Conservation (phyloP, 2,329 filamentous ascomycete genomes). For the Paramyrothecium roridum region DNA sequence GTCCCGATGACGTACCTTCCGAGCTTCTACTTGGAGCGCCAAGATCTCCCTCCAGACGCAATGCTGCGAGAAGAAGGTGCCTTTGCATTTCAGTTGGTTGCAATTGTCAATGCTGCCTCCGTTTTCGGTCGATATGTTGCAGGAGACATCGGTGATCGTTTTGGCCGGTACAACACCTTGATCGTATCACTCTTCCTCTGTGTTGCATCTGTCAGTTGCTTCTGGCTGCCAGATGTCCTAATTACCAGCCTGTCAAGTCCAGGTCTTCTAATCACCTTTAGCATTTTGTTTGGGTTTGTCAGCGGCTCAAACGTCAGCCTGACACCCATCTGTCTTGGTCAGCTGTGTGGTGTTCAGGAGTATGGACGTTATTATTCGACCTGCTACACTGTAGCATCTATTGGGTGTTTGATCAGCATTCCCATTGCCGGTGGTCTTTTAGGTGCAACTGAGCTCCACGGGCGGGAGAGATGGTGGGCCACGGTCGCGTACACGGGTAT, state of each 20-base stretch:
- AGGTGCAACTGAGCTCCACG: not conserved
- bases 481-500: not conserved
- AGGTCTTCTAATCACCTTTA: conserved; percentile 52
- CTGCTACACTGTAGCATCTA: conserved; percentile 62
- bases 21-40: conserved; percentile 53
- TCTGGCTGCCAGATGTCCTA: conserved; percentile 60
- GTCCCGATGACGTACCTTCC: conserved; percentile 71
- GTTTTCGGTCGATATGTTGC: conserved; percentile 72
- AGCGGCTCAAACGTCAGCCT: conserved; percentile 65
- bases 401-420: conserved; percentile 38
- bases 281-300: conserved; percentile 62
- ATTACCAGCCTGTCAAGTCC: conserved; percentile 15
- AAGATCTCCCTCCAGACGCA: conserved; percentile 41
- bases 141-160: conserved; percentile 67
- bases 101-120: conserved; percentile 72
- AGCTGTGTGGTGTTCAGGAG: conserved; percentile 62
- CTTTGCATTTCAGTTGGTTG: conserved; percentile 69
- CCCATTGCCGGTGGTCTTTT: conserved; percentile 1
- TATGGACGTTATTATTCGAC: conserved; percentile 68
- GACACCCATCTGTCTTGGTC: conserved; percentile 66
- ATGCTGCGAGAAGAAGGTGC: conserved; percentile 21
- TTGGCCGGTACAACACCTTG: conserved; percentile 76
- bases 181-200: conserved; percentile 58
- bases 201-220: conserved; percentile 55
- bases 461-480: not conserved